A percentile compares a stretch with the other conserved stretches of the same genome.
phyloP scores from a whole-genome alignment of 129 eudicot genomes.

The Lonicera japonica region DNA sequence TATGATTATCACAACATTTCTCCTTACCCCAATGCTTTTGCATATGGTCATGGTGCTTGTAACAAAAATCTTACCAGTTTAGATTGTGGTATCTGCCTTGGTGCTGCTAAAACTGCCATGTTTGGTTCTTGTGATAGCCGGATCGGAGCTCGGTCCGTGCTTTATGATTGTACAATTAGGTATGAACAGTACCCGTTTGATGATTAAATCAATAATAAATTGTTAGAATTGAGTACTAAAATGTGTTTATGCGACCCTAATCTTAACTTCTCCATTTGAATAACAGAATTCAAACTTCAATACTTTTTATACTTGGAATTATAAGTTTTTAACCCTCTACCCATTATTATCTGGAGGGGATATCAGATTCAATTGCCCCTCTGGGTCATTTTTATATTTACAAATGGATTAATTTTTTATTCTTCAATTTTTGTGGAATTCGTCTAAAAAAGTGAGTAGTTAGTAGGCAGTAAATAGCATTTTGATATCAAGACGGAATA shows the following conservation, averaged over 20 bases:
- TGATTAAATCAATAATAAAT: slow-evolving; percentile 21
- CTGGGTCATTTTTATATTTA: too few relatives aligned
- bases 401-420: too few relatives aligned
- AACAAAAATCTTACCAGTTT: slow-evolving; percentile 29
- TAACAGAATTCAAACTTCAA: too few relatives aligned
- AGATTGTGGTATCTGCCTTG: slow-evolving; percentile 62
- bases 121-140: slow-evolving; percentile 29
- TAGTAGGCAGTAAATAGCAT: too few relatives aligned
- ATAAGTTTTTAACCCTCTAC: too few relatives aligned
- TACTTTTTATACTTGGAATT: too few relatives aligned
- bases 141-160: slow-evolving; percentile 55
- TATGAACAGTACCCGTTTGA: slow-evolving; percentile 71
- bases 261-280: too few relatives aligned
- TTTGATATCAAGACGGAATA: too few relatives aligned
- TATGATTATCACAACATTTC: slow-evolving; percentile 54
- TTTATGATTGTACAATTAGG: slow-evolving; percentile 58
- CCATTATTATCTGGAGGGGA: too few relatives aligned
- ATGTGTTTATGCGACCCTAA: not conserved
- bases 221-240: not conserved
- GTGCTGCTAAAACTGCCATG: slow-evolving; percentile 46
- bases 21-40: slow-evolving; percentile 73
- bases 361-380: too few relatives aligned
- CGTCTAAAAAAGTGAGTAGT: too few relatives aligned
- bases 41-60: slow-evolving; percentile 66
- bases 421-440: too few relatives aligned